Base-by-base conservation (phyloP, 1,284 basidiomycete genomes). In the Moesziomyces parantarcticus region DNA sequence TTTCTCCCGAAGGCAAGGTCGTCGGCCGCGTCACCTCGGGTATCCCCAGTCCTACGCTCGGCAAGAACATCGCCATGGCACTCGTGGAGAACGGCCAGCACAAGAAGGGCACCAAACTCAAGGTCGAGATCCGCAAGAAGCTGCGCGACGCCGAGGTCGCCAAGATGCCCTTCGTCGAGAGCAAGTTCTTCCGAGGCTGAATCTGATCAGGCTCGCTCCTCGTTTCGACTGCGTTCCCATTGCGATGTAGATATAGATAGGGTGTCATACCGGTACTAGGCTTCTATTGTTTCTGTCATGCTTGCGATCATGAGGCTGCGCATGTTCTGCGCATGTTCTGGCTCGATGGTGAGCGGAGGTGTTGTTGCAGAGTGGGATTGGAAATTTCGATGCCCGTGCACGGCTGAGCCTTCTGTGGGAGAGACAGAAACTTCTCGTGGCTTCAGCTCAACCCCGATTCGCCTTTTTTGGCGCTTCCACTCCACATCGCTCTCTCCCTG, bases 21-120 rank as follows among this genome's bases (percentile, higher is more conserved):
- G 48, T 70, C 26, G 77, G 76, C 54, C 89, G 92, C 13, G 88
- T 98, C 40, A 98, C 96, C 0, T 97, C 94, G 0, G 96, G 96
- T 51, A 97, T 98, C 65, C 97, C 97, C 8, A 95, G 93, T 1
- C 95, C 95, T 0, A 92, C 93, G 1, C 86, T 95, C 1, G 90
- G 89, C 4, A 90, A 91, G 84, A 97, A 99, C 85, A 93, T 99
- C 78, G 93, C 95, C 8, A 99, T 99, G 96, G 96, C 90, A 0
- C 96, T 97, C 80, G 89, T 98, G 50, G 52, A 77, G 56, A 84
- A 84, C 29, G 94, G 93, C 0, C 89, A 88, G 84, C 93, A 97
- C 86, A 97, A 95, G 86, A 94, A 92, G 84, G 94, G 92, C 8
- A 97, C 92, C 0, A 88, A 90, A 81, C 85, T 95, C 9, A 86